Evolutionary conservation across 371 early-diverging fungal genomes (phyloP), one percentile per base, ranked within the genome.

Genomic region (Mucor piriformis): DNA sequence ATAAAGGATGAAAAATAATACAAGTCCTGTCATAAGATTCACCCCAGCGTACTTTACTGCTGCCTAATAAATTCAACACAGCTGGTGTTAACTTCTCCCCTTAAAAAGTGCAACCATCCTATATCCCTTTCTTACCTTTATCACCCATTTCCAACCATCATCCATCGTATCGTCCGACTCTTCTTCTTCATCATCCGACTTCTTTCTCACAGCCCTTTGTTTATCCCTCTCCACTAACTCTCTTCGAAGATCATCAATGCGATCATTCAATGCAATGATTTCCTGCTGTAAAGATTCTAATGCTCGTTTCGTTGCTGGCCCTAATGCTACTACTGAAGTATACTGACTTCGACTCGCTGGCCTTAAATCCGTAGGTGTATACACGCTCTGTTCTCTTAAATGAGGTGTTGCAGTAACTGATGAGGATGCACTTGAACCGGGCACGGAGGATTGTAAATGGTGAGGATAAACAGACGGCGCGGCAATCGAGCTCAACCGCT

Each of bases 201-300:
- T 57, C 6, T 46, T 44, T 32, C 56, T 48, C 10, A 63, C 51
- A 3, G 50, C 47, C 29, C 63, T 20, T 13, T 61, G 69, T 44
- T 54, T 67, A 38, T 74, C 67, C n/a, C 69, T 54, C 24, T 65
- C 66, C n/a, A 67, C 57, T 38, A 79, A 34, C 48, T 77, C 74
- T 55, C 56, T 69, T 27, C 74, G 63, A 21, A 81, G 25, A 34
- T 69, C 76, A 61, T 83, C 81, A 15, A 83, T 67, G 10, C 81
- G 72, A 38, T 73, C 73, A 57, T 80, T 80, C 11, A 83, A 48
- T 6, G 77, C 71, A 25, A 77, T 61, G 5, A 83, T 61, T 60
- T 83, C 79, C 6, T 70, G 61, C 51, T 83, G 83, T 16, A 80
- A 46, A 2, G 69, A 63, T 56, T 83, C 83, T 11, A 83, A 48